Base-by-base conservation (phyloP, 1,139 yeast genomes). In the Kurtzmaniella natalensis region DNA sequence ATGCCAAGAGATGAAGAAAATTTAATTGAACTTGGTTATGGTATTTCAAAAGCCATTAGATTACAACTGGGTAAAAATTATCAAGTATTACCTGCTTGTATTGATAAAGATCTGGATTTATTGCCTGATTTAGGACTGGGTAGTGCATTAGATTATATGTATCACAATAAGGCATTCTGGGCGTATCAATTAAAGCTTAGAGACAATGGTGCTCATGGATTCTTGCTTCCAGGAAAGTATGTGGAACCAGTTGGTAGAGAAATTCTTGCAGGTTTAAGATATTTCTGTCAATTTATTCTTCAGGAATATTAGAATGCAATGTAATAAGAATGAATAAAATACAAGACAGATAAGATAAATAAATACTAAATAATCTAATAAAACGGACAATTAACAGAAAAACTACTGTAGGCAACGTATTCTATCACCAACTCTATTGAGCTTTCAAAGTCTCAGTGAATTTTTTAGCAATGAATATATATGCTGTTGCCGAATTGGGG, bases 151-250 rank as follows among this genome's bases (percentile, higher is more conserved):
- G 95, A 86, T 51, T 86, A 70, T 53, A 83, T 86, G 92, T 85
- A 86, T 52, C 87, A 82, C 54, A 73, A 80, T 49, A 73, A 79
- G 40, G 94, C 94, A 1, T 76, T 67, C 49, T 85, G 92, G 88
- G 94, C 95, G 1, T 83, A 79, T 59, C 94, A 84, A 48, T 61
- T 86, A 39, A 84, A 86, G 55, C 64, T 87, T 40, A 71, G 96
- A 48, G 95, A 86, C 54, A 76, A 83, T 15, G 95, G 95, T 1
- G 73, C 76, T 36, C 89, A 82, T 51, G 96, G 96, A 1, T 87
- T 85, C 53, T 64, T 87, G 44, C 64, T 86, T 32, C 95, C 96
- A 6, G 51, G 81, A 1, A 75, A 74, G 49, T 77, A 68, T 51
- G 86, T 87, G 41, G 65, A 57, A 18, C 89, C 94, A 0, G 92